Evolutionary conservation across 495 filamentous ascomycete genomes (phyloP).

Genomic region (Hyphodiscus hymeniophilus): DNA sequence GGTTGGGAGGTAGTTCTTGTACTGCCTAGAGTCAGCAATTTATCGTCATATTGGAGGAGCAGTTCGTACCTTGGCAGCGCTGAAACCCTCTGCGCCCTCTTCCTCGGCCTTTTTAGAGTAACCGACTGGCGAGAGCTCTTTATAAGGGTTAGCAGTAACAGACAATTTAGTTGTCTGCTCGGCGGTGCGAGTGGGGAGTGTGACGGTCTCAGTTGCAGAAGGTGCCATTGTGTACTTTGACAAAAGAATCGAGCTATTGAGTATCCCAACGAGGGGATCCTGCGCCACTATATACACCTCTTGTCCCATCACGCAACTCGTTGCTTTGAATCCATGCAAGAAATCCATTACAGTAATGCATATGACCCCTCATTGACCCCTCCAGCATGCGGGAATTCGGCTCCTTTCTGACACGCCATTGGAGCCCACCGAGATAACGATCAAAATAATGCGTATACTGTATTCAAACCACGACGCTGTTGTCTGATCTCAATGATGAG

Average conservation of each 20-base stretch:
- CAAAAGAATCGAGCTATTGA: not conserved
- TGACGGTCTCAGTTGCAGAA: slow-evolving; percentile 39
- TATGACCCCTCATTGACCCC: slow-evolving; percentile 11
- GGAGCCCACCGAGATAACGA: not conserved
- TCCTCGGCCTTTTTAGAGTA: slow-evolving; percentile 43
- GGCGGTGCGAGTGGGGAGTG: slow-evolving; percentile 6
- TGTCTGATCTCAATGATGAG: no score
- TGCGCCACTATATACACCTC: not conserved
- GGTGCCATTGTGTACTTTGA: slow-evolving; percentile 41
- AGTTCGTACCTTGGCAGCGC: slow-evolving; percentile 26
- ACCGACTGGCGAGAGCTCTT: slow-evolving; percentile 47
- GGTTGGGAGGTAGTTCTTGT: slow-evolving; percentile 68
- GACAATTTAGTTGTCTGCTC: slow-evolving; percentile 29
- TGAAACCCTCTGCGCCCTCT: slow-evolving; percentile 34
- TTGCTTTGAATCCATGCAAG: slow-evolving; percentile 4
- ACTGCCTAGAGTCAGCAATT: slow-evolving; percentile 33
- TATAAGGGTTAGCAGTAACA: slow-evolving; percentile 43
- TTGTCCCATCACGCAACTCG: not conserved
- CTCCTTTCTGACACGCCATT: not conserved
- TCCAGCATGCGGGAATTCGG: not conserved
- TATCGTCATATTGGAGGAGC: no score
- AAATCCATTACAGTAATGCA: not conserved
- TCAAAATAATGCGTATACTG: not conserved
- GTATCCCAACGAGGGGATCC: not conserved
- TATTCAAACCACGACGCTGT: no score